A percentile compares a stretch with the other conserved stretches of the same genome.
These are phyloP conservation scores for Apiosordaria backusii DNA, from an alignment of 495 filamentous ascomycete genomes.

Conservation along the genomic window DNA sequence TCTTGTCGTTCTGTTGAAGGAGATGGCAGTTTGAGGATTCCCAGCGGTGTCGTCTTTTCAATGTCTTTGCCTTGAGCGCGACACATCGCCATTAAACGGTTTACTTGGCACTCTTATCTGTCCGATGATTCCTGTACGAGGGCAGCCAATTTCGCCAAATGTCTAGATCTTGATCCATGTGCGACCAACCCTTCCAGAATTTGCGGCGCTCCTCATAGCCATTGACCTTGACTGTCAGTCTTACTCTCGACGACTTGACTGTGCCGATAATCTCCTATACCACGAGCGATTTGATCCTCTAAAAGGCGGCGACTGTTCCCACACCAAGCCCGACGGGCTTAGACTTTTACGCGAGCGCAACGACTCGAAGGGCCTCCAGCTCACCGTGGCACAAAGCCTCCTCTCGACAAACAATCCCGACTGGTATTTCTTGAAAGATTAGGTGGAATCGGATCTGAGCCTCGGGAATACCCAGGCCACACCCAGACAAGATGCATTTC, in stretches of 20 bases:
- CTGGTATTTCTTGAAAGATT: not conserved
- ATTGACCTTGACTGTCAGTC: not conserved
- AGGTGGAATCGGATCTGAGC: slow-evolving; percentile 1
- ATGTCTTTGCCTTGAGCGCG: slow-evolving; percentile 3
- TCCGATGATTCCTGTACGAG: slow-evolving; percentile 6
- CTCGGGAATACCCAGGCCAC: slow-evolving; percentile 14
- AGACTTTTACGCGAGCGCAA: not conserved
- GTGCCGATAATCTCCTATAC: not conserved
- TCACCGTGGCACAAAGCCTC: slow-evolving; percentile 1
- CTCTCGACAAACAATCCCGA: not conserved
- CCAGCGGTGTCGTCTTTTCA: not conserved
- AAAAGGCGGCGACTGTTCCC: not conserved
- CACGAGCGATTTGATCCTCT: not conserved
- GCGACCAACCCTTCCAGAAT: slow-evolving; percentile 11
- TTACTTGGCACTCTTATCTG: slow-evolving; percentile 1
- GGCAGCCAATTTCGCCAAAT: slow-evolving; percentile 20
- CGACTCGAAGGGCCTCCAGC: slow-evolving; percentile 5
- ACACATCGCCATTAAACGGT: slow-evolving; percentile 3
- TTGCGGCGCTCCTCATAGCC: slow-evolving; percentile 8
- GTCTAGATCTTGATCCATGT: slow-evolving; percentile 16
- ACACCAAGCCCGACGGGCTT: not conserved
- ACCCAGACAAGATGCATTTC: slow-evolving; percentile 69
- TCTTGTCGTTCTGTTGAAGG: not conserved
- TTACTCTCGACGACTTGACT: not conserved
- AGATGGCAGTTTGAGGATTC: slow-evolving; percentile 3